These are phyloP conservation scores for Penicillium polonicum DNA, from an alignment of 2,329 filamentous ascomycete species.

Conservation along the genomic window DNA sequence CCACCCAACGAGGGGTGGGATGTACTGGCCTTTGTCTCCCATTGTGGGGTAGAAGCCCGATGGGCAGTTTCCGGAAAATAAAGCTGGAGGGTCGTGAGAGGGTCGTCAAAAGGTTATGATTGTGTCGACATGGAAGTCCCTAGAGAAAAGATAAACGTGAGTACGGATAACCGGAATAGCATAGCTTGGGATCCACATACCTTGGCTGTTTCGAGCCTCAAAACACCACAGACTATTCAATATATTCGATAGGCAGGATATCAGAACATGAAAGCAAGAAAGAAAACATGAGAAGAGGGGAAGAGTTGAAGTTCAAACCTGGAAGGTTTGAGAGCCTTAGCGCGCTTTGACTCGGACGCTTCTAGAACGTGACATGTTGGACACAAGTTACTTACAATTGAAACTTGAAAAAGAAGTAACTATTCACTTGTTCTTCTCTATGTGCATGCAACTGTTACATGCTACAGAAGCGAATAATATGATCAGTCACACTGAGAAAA, in stretches of 20 bases:
- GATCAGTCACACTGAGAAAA: neutral
- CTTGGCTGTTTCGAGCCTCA: neutral
- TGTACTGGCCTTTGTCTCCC: conserved; percentile 38
- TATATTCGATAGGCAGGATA: neutral
- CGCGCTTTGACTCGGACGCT: conserved; percentile 18
- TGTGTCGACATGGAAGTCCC: conserved; percentile 9
- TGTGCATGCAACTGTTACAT: neutral
- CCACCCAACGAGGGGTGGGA: conserved; percentile 50
- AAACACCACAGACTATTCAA: neutral
- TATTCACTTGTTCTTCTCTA: neutral
- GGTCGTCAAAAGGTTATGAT: conserved; percentile 1
- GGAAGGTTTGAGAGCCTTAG: conserved; percentile 16
- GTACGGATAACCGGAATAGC: neutral
- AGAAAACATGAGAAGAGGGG: conserved; percentile 8
- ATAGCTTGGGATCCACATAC: conserved; percentile 7
- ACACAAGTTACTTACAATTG: neutral
- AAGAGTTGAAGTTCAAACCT: conserved; percentile 10
- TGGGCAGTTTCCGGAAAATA: neutral
- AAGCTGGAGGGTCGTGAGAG: neutral
- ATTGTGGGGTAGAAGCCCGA: conserved; percentile 22
- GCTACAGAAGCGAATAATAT: neutral
- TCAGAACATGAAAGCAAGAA: conserved; percentile 3
- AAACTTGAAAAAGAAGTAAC: neutral
- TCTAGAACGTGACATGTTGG: conserved; percentile 17
- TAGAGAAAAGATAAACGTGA: conserved; percentile 3